Base-by-base conservation (phyloP, 768 basidiomycete species). In the Pulveroboletus sp. region DNA sequence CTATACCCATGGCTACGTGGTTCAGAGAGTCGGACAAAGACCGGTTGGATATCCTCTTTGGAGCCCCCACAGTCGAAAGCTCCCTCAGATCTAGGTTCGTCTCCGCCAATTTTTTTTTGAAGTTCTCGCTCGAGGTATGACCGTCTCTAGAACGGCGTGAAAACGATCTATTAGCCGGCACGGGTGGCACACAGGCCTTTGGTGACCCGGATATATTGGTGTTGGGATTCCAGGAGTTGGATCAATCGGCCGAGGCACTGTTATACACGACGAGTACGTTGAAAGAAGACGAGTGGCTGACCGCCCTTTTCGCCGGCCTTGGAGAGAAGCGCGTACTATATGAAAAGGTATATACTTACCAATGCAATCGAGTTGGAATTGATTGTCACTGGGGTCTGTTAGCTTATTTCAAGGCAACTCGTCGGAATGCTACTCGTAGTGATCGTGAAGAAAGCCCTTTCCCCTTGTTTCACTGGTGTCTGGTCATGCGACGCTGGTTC, bases 341-440 rank as follows among this genome's bases (percentile, higher is more conserved):
- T 55, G 79, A 81, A 62, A 89, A 89, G 77, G 87, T 85, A 39
- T 35, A 32, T 27, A 41, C 17, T 26, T 26, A 33, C 36, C 30
- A 3, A 30, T 21, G 9, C 28, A 21, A 21, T 15, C 6, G 12
- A 8, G 9, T 46, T 39, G 8, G 8, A 17, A n/a, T 32, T 53
- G 35, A 35, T 42, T 8, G 17, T 49, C 28, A 49, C 21, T 12
- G 24, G 31, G 5, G 31, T 6, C 21, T 41, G 1, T n/a, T 43
- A 91, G 88, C 72, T 92, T 30, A 72, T 70, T 12, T 88, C 86
- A 3, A 86, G 78, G 57, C 90, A 90, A 62, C 83, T 93, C 17
- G 89, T 92, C 33, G 90, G 90, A 32, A 87, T 90, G 75, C 71
- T 92, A n/a, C 67, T 92, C 17, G 60, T 92, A 10, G 66, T 87